Conservation (phyloP, 2,329 filamentous ascomycete genomes). For the Cladosporium sphaerospermum region DNA sequence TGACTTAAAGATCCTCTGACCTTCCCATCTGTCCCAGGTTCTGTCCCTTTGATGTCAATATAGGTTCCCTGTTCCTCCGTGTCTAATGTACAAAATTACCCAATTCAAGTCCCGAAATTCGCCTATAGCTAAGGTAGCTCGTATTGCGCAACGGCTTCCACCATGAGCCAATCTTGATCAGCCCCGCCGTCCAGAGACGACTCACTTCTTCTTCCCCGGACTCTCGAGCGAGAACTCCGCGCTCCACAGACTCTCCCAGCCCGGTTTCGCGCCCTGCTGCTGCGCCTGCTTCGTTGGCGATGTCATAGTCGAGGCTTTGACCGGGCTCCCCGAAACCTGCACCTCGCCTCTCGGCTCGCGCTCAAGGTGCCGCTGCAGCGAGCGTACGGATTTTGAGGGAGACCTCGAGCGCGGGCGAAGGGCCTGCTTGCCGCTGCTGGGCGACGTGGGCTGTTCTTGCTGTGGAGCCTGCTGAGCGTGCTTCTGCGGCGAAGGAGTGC, state of each 20-base stretch:
- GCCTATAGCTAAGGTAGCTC: no score
- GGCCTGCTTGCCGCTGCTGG: neutral
- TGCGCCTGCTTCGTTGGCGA: neutral
- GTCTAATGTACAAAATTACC: no score
- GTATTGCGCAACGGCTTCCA: no score
- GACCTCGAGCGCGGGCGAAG: constrained; percentile 21
- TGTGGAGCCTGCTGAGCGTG: neutral
- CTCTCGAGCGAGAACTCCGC: constrained; percentile 28
- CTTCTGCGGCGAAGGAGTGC: neutral
- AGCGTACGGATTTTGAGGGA: constrained; percentile 27
- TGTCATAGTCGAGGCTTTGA: neutral
- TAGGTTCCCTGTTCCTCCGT: no score
- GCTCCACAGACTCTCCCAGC: constrained; percentile 28
- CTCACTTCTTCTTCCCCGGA: constrained; percentile 23
- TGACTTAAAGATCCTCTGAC: neutral
- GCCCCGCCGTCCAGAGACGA: neutral
- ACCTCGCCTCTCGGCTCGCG: constrained; percentile 8
- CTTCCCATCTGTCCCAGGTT: neutral
- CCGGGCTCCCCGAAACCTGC: neutral
- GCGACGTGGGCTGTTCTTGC: neutral
- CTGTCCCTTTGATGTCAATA: neutral
- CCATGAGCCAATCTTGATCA: no score
- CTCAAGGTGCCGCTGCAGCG: constrained; percentile 26
- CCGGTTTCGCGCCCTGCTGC: neutral
- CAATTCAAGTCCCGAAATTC: no score